phyloP scores from a whole-genome alignment of 768 basidiomycete genomes.

The Sporobolomyces roseus region DNA sequence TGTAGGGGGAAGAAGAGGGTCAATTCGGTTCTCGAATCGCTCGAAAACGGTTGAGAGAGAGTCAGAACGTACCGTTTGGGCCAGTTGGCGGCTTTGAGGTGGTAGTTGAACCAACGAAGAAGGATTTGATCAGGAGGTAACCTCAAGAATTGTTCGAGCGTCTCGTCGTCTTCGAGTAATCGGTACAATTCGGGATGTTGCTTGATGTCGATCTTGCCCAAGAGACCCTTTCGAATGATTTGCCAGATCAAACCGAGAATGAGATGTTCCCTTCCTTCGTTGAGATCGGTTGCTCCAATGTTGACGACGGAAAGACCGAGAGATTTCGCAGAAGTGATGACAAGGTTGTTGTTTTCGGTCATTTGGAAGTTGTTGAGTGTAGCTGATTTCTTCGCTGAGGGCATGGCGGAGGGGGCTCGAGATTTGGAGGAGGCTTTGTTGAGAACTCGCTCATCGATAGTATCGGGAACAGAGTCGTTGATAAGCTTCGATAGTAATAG shows the following conservation, averaged over 20 bases:
- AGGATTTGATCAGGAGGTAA: slow-evolving; percentile 96
- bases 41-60: background rate
- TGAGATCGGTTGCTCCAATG: slow-evolving; percentile 86
- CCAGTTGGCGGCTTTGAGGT: slow-evolving; percentile 92
- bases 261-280: slow-evolving; percentile 90
- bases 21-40: background rate
- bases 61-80: slow-evolving; percentile 61
- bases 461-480: slow-evolving; percentile 98
- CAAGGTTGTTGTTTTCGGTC: slow-evolving; percentile 99
- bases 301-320: slow-evolving; percentile 99
- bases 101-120: slow-evolving; percentile 98
- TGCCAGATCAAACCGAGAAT: slow-evolving; percentile 99
- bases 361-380: slow-evolving; percentile 93
- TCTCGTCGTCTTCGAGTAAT: slow-evolving; percentile 93
- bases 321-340: slow-evolving; percentile 94
- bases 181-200: slow-evolving; percentile 94
- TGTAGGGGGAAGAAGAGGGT: background rate
- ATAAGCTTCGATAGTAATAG: slow-evolving; percentile 96
- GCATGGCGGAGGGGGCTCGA: slow-evolving; percentile 39
- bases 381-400: slow-evolving; percentile 21
- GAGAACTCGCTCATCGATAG: slow-evolving; percentile 95
- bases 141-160: slow-evolving; percentile 86
- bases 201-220: slow-evolving; percentile 96
- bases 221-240: slow-evolving; percentile 86
- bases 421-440: slow-evolving; percentile 75